These are phyloP conservation scores for Entomortierella lignicola DNA, from an alignment of 192 early-diverging fungal species.

Conservation along the genomic window DNA sequence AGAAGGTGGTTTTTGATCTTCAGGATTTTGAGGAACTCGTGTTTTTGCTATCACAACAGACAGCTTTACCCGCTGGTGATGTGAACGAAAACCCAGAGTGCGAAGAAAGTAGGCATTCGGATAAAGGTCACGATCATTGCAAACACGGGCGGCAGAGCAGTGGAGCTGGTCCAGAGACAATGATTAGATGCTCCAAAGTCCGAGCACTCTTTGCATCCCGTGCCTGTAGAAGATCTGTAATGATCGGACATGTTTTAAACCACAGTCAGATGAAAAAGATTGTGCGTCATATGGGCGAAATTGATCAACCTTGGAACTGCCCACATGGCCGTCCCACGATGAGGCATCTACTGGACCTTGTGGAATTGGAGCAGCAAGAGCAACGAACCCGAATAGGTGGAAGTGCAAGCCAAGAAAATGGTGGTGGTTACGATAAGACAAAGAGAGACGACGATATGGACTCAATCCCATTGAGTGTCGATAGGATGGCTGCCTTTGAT, in stretches of 20 bases:
- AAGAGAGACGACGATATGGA: background rate
- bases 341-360: conserved; percentile 79
- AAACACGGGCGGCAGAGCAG: background rate
- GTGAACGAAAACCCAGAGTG: conserved; percentile 43
- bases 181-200: conserved; percentile 76
- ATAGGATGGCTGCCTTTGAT: conserved; percentile 18
- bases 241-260: conserved; percentile 90
- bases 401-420: background rate
- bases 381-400: background rate
- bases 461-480: background rate
- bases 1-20: conserved; percentile 78
- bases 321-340: conserved; percentile 97
- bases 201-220: conserved; percentile 86
- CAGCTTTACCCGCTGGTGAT: conserved; percentile 2
- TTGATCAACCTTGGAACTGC: conserved; percentile 98
- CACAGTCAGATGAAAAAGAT: conserved; percentile 81
- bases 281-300: conserved; percentile 80
- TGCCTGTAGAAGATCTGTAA: conserved; percentile 90
- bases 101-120: conserved; percentile 19
- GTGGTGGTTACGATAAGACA: background rate
- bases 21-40: conserved; percentile 83
- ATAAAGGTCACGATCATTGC: conserved; percentile 13
- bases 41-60: conserved; percentile 57
- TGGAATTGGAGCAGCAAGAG: conserved; percentile 36
- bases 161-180: conserved; percentile 56